These are phyloP conservation scores for Ceratonia siliqua DNA, from an alignment of 306 rosid genomes.

Conservation along the genomic window DNA sequence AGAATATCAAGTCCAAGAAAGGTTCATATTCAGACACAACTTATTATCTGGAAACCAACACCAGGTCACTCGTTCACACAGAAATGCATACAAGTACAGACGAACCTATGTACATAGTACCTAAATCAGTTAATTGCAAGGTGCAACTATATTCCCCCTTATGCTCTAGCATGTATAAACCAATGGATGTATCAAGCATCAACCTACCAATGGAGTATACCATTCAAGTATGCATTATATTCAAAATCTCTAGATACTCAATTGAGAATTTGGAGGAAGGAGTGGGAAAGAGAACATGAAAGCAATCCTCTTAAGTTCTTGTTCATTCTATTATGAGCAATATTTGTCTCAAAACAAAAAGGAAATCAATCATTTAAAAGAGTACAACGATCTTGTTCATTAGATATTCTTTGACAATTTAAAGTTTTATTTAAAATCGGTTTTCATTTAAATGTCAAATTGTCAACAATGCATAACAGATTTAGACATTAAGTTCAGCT, in stretches of 20 bases:
- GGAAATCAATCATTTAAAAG: background rate
- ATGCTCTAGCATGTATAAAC: background rate
- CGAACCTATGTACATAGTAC: background rate
- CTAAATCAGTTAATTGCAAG: slow-evolving; percentile 12
- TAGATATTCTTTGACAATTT: background rate
- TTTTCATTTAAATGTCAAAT: background rate
- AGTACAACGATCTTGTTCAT: too few species aligned
- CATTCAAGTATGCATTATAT: slow-evolving; percentile 4
- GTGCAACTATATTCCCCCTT: background rate
- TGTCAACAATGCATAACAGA: slow-evolving; percentile 15
- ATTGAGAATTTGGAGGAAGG: background rate
- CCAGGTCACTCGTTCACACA: slow-evolving; percentile 3
- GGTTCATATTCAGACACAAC: background rate
- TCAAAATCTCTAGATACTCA: background rate
- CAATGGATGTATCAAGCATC: background rate
- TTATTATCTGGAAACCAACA: background rate
- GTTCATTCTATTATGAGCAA: background rate
- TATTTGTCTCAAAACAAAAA: slow-evolving; percentile 2
- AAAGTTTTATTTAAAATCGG: background rate
- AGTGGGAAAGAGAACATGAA: background rate
- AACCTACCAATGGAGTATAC: slow-evolving; percentile 8
- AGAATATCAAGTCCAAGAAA: background rate
- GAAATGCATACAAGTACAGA: background rate
- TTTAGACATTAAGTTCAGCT: slow-evolving; percentile 1
- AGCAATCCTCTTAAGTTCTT: background rate